Base-by-base conservation (phyloP, 2,329 filamentous ascomycete genomes). In the Penicillium aurantiogriseum region DNA sequence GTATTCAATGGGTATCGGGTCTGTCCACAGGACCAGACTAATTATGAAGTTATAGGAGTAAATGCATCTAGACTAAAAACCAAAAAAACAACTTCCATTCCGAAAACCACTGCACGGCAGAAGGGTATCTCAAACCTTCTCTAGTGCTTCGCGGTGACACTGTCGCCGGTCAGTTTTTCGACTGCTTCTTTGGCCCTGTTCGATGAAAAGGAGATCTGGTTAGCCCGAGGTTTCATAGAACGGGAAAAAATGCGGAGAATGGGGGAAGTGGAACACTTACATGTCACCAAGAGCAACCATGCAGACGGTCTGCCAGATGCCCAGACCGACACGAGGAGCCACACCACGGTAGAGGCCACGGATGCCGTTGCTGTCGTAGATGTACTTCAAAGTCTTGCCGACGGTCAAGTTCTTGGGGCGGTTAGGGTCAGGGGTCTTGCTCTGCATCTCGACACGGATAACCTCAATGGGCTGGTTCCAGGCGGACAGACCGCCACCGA, bases 391-490 rank as follows among this genome's bases (percentile, higher is more conserved):
- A 9, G 85, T 82, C 71, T 92, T 96, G 68, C 88, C 90, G 62
- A 99, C 94, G 50, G 92, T 97, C 89, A 99, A 88, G 82, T 99
- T 99, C 87, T 96, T 96, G 69, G 94, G 94, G 51, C 94, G 89
- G 83, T 97, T 97, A 60, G 94, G 92, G 75, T 99, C 94, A 69
- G 90, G 91, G 70, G 89, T 97, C 88, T 97, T 97, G 82, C 91
- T 96, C 87, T 99, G 94, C 91, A 99, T 97, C 85, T 99, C 94
- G 61, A 99, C 93, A 64, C 94, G 91, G 76, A 99, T 97, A 75
- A 99, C 94, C 85, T 99, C 94, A 75, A 99, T 99, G 62, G 94
- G 94, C 84, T 99, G 94, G 81, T 99, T 99, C 94, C 94, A 99
- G 64, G 94, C 94, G 62, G 88, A 92, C 70, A 99, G 83, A 74